phyloP scores from a whole-genome alignment of 805 yeast genomes.

The Candida ficus region DNA sequence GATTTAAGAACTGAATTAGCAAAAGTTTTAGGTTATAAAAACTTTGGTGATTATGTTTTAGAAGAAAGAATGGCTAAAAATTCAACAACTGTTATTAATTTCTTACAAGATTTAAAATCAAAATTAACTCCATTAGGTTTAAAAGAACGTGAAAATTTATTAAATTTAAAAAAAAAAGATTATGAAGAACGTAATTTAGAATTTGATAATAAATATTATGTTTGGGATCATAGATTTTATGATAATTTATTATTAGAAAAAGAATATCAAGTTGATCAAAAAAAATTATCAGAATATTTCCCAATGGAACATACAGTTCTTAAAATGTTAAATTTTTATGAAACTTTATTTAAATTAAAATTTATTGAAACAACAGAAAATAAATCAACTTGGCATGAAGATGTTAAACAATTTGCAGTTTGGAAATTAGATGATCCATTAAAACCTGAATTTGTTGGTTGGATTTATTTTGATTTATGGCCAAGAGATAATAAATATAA shows the following conservation, averaged over 20 bases:
- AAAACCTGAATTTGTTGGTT: conserved; percentile 63
- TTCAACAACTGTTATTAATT: conserved; percentile 51
- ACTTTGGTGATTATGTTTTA: conserved; percentile 64
- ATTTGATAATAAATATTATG: conserved; percentile 39
- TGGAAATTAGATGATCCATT: conserved; percentile 52
- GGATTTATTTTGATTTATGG: conserved; percentile 75
- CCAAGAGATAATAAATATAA: conserved; percentile 86
- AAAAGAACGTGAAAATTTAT: conserved; percentile 45
- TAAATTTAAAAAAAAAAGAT: conserved; percentile 49
- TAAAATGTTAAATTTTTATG: conserved; percentile 70
- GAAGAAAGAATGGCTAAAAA: conserved; percentile 80
- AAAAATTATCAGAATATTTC: conserved; percentile 70
- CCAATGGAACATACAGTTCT: conserved; percentile 63
- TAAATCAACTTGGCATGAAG: conserved; percentile 67
- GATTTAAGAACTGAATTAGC: conserved; percentile 60
- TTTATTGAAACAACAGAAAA: conserved; percentile 44
- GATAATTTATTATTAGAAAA: conserved; percentile 60
- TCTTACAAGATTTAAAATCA: conserved; percentile 54
- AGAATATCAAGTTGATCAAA: conserved; percentile 67
- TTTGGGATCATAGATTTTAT: conserved; percentile 74
- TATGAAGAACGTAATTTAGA: conserved; percentile 38
- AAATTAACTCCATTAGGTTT: conserved; percentile 58
- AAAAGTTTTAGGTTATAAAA: conserved; percentile 55
- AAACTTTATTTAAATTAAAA: conserved; percentile 60
- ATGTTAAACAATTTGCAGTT: conserved; percentile 68